A percentile compares a stretch with the other conserved stretches of the same genome.
These are phyloP conservation scores for Boletus speciosus DNA, from an alignment of 768 basidiomycete species.

Conservation along the genomic window DNA sequence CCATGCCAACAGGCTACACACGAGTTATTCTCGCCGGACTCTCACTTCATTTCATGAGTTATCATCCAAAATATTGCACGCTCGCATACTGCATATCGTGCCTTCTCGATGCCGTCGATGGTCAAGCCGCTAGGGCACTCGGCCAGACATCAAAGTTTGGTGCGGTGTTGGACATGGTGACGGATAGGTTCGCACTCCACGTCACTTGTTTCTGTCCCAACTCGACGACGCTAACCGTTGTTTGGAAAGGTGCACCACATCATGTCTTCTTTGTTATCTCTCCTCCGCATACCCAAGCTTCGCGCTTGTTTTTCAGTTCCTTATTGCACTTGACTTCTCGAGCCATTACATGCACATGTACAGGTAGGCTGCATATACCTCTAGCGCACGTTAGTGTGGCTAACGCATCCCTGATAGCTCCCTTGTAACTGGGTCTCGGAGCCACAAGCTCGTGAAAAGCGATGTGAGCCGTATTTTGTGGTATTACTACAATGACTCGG, in stretches of 20 bases:
- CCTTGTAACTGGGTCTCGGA: constrained; percentile 87
- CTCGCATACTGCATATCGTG: constrained; percentile 86
- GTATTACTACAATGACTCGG: constrained; percentile 91
- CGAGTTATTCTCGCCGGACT: constrained; percentile 88
- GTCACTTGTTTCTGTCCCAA: not conserved
- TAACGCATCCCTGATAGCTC: constrained; percentile 53
- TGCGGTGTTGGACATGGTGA: constrained; percentile 98
- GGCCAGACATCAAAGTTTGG: constrained; percentile 96
- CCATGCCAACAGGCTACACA: constrained; percentile 63
- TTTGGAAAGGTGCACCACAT: constrained; percentile 86
- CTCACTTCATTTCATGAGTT: constrained; percentile 90
- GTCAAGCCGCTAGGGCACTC: constrained; percentile 83
- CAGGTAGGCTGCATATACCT: constrained; percentile 50
- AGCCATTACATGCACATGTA: constrained; percentile 99
- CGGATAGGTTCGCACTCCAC: constrained; percentile 72
- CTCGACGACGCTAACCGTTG: not conserved
- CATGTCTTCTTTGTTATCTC: constrained; percentile 91
- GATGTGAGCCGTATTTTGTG: constrained; percentile 90
- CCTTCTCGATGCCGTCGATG: constrained; percentile 93
- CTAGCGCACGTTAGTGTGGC: not conserved
- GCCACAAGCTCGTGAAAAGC: constrained; percentile 89
- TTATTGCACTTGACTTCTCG: constrained; percentile 95
- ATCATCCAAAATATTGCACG: constrained; percentile 91
- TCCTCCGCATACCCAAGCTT: constrained; percentile 84
- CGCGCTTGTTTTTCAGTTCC: constrained; percentile 85